Conservation (phyloP, 352 stramenopile species). For the Globisporangium abappressorium region DNA sequence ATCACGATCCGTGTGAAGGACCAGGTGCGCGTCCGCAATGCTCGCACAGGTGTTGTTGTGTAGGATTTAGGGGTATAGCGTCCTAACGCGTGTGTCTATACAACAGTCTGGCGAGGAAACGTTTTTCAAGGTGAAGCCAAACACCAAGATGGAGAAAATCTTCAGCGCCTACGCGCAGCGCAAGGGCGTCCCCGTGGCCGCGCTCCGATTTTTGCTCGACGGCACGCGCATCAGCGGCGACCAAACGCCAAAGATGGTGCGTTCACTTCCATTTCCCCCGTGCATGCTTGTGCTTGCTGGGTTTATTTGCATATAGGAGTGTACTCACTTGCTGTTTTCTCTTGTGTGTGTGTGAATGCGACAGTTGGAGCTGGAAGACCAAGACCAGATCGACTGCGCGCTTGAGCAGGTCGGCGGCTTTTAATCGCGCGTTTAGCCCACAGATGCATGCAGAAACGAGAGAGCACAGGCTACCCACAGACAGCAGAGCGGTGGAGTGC, state of each 20-base stretch:
- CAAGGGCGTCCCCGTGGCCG: constrained; percentile 89
- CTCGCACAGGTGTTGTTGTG: background rate
- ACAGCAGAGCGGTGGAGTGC: constrained; percentile 4
- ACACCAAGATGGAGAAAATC: constrained; percentile 98
- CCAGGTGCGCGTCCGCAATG: constrained; percentile 31
- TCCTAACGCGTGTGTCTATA: too few species aligned
- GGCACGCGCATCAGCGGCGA: constrained; percentile 94
- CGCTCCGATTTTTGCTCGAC: constrained; percentile 95
- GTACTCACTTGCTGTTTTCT: background rate
- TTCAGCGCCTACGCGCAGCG: constrained; percentile 95
- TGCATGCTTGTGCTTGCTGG: too few species aligned
- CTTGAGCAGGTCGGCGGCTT: constrained; percentile 87
- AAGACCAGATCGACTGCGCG: constrained; percentile 98
- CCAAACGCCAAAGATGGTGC: constrained; percentile 92
- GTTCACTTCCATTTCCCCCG: background rate
- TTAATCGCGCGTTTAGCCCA: constrained; percentile 21
- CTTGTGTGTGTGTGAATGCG: background rate
- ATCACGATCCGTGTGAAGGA: constrained; percentile 90
- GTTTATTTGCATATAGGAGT: background rate
- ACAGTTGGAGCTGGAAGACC: constrained; percentile 94
- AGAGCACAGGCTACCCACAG: background rate
- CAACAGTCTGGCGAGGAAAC: constrained; percentile 89
- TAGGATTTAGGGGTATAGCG: background rate
- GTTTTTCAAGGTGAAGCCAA: constrained; percentile 99
- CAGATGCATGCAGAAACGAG: background rate